Evolutionary conservation across 345 rosid genomes (phyloP).

Genomic region (Moricandia arvensis): DNA sequence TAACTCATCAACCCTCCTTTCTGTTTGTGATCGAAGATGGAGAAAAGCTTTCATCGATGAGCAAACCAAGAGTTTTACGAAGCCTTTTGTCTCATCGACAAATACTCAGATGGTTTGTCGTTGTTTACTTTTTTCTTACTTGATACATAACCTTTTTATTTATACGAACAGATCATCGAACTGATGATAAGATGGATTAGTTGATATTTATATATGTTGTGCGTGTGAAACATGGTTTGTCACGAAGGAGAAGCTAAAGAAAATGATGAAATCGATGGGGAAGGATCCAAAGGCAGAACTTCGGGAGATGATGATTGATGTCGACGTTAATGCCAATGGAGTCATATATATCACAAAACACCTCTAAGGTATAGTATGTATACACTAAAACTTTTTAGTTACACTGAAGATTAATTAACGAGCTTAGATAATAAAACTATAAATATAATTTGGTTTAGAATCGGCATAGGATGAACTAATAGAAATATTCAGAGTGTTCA

Average conservation of each 20-base stretch:
- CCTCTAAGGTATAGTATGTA: conserved; percentile 23
- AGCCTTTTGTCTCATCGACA: conserved; percentile 36
- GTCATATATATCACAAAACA: conserved; percentile 33
- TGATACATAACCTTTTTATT: not conserved
- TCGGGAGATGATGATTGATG: conserved; percentile 31
- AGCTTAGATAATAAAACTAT: not conserved
- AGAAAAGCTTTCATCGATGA: conserved; percentile 21
- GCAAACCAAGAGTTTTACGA: conserved; percentile 35
- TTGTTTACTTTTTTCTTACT: not conserved
- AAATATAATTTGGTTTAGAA: not conserved
- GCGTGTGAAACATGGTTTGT: conserved; percentile 8
- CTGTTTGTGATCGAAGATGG: conserved; percentile 26
- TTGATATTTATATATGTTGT: not conserved
- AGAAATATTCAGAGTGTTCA: too few species aligned
- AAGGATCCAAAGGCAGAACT: conserved; percentile 29
- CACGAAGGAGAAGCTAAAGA: not conserved
- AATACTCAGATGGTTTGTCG: conserved; percentile 31
- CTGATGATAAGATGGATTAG: not conserved
- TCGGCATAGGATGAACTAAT: not conserved
- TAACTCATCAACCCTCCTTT: not conserved
- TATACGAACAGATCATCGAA: not conserved
- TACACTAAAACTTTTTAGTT: not conserved
- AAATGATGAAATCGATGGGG: conserved; percentile 35
- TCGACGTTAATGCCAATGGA: conserved; percentile 25
- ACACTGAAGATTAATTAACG: not conserved